Conservation (phyloP, 345 rosid genomes). For the Murraya koenigii region DNA sequence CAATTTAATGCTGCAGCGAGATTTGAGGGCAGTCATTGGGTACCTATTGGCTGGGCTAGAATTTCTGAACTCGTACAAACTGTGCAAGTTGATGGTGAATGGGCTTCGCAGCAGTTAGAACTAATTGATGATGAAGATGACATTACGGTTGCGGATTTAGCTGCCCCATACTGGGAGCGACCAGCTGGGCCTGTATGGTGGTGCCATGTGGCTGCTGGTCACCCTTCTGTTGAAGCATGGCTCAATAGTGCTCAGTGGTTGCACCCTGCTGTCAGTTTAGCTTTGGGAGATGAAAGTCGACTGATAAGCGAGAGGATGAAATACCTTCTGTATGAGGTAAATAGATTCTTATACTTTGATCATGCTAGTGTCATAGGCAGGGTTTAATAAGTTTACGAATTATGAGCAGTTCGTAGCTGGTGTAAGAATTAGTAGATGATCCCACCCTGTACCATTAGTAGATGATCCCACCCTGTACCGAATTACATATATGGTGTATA, state of each 20-base stretch:
- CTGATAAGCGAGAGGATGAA: constrained; percentile 95
- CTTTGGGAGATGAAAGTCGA: constrained; percentile 80
- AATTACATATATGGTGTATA: neutral
- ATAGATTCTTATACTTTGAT: neutral
- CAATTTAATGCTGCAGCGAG: constrained; percentile 35
- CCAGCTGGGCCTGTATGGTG: constrained; percentile 94
- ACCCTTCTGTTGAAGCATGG: constrained; percentile 62
- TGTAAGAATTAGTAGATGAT: neutral
- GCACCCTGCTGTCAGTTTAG: constrained; percentile 92
- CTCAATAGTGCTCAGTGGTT: constrained; percentile 81
- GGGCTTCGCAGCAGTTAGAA: constrained; percentile 53
- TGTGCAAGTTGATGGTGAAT: constrained; percentile 62
- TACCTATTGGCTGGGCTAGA: constrained; percentile 91
- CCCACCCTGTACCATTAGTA: neutral
- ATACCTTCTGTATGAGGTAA: constrained; percentile 87
- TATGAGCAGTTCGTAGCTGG: neutral
- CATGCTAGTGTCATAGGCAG: neutral
- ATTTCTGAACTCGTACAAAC: constrained; percentile 64
- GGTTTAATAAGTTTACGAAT: neutral
- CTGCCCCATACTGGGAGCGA: constrained; percentile 90
- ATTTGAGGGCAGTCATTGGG: constrained; percentile 69
- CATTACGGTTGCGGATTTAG: constrained; percentile 86
- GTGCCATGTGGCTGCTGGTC: constrained; percentile 78
- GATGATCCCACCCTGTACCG: neutral
- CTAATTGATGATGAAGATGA: constrained; percentile 53